These are phyloP conservation scores for Cordyceps pruinosa DNA, from an alignment of 2,329 filamentous ascomycete species.

Conservation along the genomic window DNA sequence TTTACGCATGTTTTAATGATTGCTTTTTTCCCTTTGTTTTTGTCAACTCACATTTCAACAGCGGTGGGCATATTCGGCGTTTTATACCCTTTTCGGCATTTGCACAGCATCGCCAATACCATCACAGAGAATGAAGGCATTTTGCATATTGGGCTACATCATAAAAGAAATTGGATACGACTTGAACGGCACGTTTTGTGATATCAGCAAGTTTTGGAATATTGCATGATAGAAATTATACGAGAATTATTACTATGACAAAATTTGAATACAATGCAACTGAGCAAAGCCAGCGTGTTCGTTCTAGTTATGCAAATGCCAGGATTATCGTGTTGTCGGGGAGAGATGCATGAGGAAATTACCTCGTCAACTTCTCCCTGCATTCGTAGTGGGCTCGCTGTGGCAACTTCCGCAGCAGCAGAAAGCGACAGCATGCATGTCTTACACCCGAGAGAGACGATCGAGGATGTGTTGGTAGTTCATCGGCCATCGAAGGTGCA, in stretches of 20 bases:
- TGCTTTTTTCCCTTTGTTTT: constrained; percentile 8
- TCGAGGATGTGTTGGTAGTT: background rate
- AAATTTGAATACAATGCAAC: background rate
- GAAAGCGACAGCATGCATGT: background rate
- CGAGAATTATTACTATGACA: background rate
- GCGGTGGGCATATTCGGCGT: constrained; percentile 28
- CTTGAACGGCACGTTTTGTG: background rate
- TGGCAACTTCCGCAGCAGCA: background rate
- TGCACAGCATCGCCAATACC: constrained; percentile 5
- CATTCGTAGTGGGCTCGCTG: background rate
- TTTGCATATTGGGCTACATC: constrained; percentile 17
- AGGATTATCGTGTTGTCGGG: background rate
- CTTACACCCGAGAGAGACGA: background rate
- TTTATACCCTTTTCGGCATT: constrained; percentile 26
- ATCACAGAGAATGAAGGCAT: constrained; percentile 9
- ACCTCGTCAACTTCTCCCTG: background rate
- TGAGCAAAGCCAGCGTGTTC: too few relatives aligned
- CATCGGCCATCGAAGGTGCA: background rate
- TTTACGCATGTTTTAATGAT: constrained; percentile 8
- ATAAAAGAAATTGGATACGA: constrained; percentile 19
- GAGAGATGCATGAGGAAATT: background rate
- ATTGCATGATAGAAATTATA: background rate
- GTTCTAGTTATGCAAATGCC: too few relatives aligned
- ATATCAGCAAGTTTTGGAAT: background rate
- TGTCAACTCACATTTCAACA: background rate